Conservation (phyloP, 768 basidiomycete species). For the Leccinum imitatum region DNA sequence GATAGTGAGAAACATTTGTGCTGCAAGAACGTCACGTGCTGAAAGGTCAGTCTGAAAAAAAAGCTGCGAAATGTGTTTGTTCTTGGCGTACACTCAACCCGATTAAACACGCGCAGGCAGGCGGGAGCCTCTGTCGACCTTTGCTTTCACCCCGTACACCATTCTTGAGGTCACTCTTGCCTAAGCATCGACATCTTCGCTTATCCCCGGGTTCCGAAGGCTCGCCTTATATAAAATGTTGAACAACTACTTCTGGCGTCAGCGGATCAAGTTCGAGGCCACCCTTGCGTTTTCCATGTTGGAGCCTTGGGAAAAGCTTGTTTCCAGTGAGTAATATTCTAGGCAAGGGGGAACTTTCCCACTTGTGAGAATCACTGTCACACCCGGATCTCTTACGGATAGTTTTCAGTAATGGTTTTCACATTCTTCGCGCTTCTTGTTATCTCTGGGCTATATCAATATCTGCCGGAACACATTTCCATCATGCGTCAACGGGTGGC, state of each 20-base stretch:
- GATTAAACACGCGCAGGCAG: conserved; percentile 1
- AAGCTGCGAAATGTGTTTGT: background rate
- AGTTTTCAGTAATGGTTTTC: conserved; percentile 42
- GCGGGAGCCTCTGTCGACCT: conserved; percentile 1
- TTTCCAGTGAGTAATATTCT: conserved; percentile 47
- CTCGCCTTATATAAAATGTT: conserved; percentile 26
- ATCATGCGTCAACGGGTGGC: conserved; percentile 53
- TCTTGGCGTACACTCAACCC: conserved; percentile 3
- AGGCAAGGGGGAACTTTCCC: background rate
- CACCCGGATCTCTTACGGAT: conserved; percentile 7
- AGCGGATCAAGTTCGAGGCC: conserved; percentile 42
- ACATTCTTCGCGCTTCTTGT: conserved; percentile 44
- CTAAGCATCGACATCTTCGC: background rate
- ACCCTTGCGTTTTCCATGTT: conserved; percentile 62
- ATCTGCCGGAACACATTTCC: conserved; percentile 58
- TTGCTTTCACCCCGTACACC: background rate
- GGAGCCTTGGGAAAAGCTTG: conserved; percentile 68
- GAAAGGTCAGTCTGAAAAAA: conserved; percentile 5
- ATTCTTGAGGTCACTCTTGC: background rate
- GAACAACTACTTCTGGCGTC: conserved; percentile 32
- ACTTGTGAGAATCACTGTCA: background rate
- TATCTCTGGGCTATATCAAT: conserved; percentile 51
- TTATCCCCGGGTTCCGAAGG: background rate
- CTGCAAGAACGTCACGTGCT: background rate
- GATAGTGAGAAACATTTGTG: no score